phyloP scores from a whole-genome alignment of 108 stramenopile species.

The Skeletonema grethae region DNA sequence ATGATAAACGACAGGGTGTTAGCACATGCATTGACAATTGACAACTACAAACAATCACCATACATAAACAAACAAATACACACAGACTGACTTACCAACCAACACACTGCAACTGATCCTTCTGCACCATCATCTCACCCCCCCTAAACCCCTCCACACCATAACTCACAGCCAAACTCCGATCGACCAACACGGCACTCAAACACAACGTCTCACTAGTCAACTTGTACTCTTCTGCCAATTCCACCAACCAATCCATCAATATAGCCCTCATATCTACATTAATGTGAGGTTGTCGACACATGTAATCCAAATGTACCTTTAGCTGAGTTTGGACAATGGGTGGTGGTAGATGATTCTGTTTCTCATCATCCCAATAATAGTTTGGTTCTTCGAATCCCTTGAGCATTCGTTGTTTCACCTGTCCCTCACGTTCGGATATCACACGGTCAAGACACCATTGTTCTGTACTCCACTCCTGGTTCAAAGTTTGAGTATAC shows the following conservation, averaged over 20 bases:
- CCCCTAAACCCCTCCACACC: constrained; percentile 1
- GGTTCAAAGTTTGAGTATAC: background rate
- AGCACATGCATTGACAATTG: constrained; percentile 9
- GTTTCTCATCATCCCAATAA: background rate
- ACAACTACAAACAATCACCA: background rate
- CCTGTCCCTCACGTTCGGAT: background rate
- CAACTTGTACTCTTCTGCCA: constrained; percentile 77
- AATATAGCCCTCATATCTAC: constrained; percentile 81
- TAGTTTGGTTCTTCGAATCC: no score
- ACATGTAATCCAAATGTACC: constrained; percentile 28
- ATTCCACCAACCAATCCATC: constrained; percentile 91
- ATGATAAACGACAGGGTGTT: background rate
- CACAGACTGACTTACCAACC: constrained; percentile 57
- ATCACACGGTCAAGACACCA: constrained; percentile 16
- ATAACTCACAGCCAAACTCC: constrained; percentile 56
- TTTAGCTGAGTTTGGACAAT: background rate
- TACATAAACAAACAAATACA: background rate
- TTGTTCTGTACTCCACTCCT: constrained; percentile 21
- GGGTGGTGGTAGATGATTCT: background rate
- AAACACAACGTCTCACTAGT: constrained; percentile 67
- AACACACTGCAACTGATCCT: constrained; percentile 58
- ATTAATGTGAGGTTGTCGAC: constrained; percentile 60
- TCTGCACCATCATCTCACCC: constrained; percentile 22
- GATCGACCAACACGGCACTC: constrained; percentile 71
- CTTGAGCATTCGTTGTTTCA: no score